These are phyloP conservation scores for Fusarium succisae DNA, from an alignment of 2,329 filamentous ascomycete species.

Conservation along the genomic window DNA sequence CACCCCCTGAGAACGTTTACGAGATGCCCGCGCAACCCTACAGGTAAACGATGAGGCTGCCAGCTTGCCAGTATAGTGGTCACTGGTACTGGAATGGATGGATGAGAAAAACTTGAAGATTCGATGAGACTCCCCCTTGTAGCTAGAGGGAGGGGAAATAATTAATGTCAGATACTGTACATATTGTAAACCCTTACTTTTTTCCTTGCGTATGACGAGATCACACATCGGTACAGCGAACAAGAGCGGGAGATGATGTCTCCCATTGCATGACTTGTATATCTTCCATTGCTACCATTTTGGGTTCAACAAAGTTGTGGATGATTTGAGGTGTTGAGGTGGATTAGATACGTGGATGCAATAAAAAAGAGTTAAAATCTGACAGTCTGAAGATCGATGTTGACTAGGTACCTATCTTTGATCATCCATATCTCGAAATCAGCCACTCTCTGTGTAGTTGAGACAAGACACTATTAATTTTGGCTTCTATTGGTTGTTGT, in stretches of 20 bases:
- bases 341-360: conserved; percentile 7
- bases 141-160: conserved; percentile 26
- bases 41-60: conserved; percentile 39
- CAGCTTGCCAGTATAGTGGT: not conserved
- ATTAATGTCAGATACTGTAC: conserved; percentile 46
- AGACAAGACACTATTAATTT: not conserved
- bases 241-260: conserved; percentile 10
- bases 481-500: not conserved
- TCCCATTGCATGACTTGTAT: conserved; percentile 13
- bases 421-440: not conserved
- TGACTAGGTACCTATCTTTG: not conserved
- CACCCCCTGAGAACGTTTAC: conserved; percentile 50
- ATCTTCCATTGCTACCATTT: conserved; percentile 11
- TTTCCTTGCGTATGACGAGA: conserved; percentile 35
- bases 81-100: conserved; percentile 6
- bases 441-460: not conserved
- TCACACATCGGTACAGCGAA: conserved; percentile 28
- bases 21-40: conserved; percentile 55
- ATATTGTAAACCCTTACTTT: conserved; percentile 40
- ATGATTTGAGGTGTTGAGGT: conserved; percentile 5
- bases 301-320: conserved; percentile 9
- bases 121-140: conserved; percentile 23
- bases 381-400: not conserved
- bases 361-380: not conserved
- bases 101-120: conserved; percentile 22